A percentile compares a stretch with the other conserved stretches of the same genome.
Conservation (phyloP, 2,329 filamentous ascomycete genomes). For the Aspergillus brunneoviolaceus region DNA sequence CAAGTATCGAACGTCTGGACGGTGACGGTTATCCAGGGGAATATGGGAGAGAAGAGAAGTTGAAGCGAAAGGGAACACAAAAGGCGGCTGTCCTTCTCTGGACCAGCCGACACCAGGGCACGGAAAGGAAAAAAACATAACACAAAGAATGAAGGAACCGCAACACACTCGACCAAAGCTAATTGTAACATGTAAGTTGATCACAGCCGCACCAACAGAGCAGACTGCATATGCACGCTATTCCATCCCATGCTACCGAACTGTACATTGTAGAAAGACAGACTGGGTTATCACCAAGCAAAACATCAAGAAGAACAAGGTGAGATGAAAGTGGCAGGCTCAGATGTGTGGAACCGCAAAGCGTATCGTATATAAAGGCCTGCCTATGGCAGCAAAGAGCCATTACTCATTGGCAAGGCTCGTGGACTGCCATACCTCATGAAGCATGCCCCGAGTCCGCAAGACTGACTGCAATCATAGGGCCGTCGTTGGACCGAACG, state of each 20-base stretch:
- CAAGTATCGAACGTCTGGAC: not conserved
- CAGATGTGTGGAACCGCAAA: not conserved
- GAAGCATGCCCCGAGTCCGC: not conserved
- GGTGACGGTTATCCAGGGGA: not conserved
- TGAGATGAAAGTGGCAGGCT: not conserved
- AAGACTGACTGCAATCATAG: not conserved
- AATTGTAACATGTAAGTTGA: not conserved
- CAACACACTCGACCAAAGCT: not conserved
- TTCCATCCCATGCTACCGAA: not conserved
- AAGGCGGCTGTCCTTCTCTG: not conserved
- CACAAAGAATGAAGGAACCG: not conserved
- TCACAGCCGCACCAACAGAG: not conserved
- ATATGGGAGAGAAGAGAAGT: not conserved
- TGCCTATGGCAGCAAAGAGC: not conserved
- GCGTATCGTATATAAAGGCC: not conserved
- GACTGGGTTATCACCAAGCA: not conserved
- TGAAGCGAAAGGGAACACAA: constrained; percentile 9
- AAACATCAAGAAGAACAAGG: not conserved
- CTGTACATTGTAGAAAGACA: not conserved
- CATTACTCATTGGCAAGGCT: not conserved
- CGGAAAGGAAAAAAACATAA: not conserved
- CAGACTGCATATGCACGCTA: not conserved
- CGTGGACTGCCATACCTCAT: not conserved
- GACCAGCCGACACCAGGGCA: not conserved
- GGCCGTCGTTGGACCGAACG: not conserved